Evolutionary conservation across 1,139 yeast species (phyloP), one percentile per base, ranked within the genome.

Genomic region (Yamadazyma siamensis): DNA sequence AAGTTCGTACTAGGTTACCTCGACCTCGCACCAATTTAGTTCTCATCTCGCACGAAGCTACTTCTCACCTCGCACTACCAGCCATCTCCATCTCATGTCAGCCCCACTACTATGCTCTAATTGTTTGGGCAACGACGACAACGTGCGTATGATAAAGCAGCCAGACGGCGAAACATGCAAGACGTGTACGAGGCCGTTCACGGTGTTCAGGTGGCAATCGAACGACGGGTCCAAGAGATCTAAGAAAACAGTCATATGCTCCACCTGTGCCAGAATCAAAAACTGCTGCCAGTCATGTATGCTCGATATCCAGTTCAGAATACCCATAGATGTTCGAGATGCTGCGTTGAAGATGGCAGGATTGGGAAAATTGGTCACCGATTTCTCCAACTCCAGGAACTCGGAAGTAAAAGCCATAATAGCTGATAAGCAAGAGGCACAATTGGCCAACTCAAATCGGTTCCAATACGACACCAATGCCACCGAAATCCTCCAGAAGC

Each of bases 241-340:
- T 30, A 66, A 66, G 36, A 74, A 70, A 44, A 78, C 85, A 5
- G 57, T 72, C 4, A 74, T 87, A 14, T 88, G 98, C 55, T 53
- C 62, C 23, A 78, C 89, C 0, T 91, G 98, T 58, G 80, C 96
- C 1, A 63, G 77, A 25, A 75, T 81, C 28, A 72, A 81, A 41
- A 82, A 85, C 56, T 83, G 95, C 43, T 91, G 98, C 50, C 97
- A 91, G 52, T 61, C 79, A 14, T 91, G 98, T 52, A 73, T 87
- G 76, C 58, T 84, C 25, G 97, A 91, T 58, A 63, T 87, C 29
- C 75, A 80, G 15, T 85, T 80, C 60, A 84, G 88, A 5, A 74
- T 91, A 15, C 89, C 96, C 0, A 54, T 87, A 12, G 78, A 81
- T 13, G 63, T 88, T 6, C 61, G 96, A 38, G 96, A 89, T 46